Conservation (phyloP, 2,329 filamentous ascomycete genomes). For the Allantophomopsis lycopodina region DNA sequence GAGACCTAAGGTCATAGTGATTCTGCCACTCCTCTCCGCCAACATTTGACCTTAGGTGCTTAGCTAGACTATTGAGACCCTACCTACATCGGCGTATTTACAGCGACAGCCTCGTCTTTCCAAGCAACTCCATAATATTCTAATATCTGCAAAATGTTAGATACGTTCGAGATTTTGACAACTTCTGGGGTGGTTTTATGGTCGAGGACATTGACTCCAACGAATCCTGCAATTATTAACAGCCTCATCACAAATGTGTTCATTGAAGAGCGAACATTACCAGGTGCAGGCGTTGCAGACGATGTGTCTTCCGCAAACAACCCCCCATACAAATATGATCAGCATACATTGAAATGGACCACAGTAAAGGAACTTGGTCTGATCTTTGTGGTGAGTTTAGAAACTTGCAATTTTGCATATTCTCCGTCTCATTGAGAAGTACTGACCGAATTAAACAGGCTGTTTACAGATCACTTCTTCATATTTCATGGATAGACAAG, state of each 20-base stretch:
- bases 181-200: conserved; percentile 94
- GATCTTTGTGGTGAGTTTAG: conserved; percentile 73
- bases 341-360: conserved; percentile 91
- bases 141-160: conserved; percentile 51
- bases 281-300: conserved; percentile 40
- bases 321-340: conserved; percentile 74
- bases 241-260: conserved; percentile 93
- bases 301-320: conserved; percentile 48
- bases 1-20: too few species aligned
- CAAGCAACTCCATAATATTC: neutral
- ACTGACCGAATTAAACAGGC: conserved; percentile 40
- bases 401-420: neutral
- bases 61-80: too few species aligned
- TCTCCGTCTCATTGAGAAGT: neutral
- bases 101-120: too few species aligned
- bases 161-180: conserved; percentile 92
- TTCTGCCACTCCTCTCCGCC: too few species aligned
- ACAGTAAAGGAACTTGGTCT: conserved; percentile 83
- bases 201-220: conserved; percentile 73
- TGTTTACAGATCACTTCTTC: conserved; percentile 89
- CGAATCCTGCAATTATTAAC: conserved; percentile 78
- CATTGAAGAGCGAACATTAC: conserved; percentile 76
- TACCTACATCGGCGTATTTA: too few species aligned
- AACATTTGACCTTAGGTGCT: too few species aligned
- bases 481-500: conserved; percentile 94